Evolutionary conservation across 805 yeast species (phyloP), one percentile per base, ranked within the genome.

Genomic region (Wickerhamomyces queroliae): DNA sequence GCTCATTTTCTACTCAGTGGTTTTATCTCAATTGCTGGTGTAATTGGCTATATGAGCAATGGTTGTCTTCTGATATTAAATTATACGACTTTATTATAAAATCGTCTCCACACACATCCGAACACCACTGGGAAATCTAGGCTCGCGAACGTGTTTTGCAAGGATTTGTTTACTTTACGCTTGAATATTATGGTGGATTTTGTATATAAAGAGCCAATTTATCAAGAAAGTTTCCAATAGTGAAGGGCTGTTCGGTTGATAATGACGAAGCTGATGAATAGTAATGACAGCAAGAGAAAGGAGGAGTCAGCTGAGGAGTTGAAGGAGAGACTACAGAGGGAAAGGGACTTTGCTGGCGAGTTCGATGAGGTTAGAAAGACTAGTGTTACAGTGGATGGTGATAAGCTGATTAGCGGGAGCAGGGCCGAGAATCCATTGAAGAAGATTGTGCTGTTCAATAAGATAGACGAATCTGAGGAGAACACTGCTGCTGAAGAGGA

Each of bases 311-410:
- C 7, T 4, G 31, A 28, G 16, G 31, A 28, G 21, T 5, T 7
- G 3, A 28, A 13, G 21, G 31, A 28, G 13, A n/a, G 31, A 13
- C 10, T 16, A 9, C 31, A 28, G 10, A 16, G 19, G n/a, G 50
- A 43, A 18, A 22, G 17, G 19, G 58, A 53, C 35, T 46, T 50
- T 22, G 45, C 41, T 9, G 50, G 48, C 4, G 58, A 53, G 41
- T 52, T 53, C 31, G 43, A 32, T 11, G 28, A 35, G 7, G 34
- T 53, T 10, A 40, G 57, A 38, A 39, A 43, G n/a, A 42, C 56
- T 2, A 25, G 27, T 8, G 15, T 43, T 13, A 26, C 38, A 4
- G 53, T 44, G 3, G 29, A 37, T 34, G 42, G 35, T 9, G 37
- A 40, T 13, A 31, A 30, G 9, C 28, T 49, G 7, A 41, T 49